Percentiles rank a stretch among this genome's conserved stretches.
Conservation (phyloP, 73 alveolate genomes). For the Paramecium pentaurelia region DNA sequence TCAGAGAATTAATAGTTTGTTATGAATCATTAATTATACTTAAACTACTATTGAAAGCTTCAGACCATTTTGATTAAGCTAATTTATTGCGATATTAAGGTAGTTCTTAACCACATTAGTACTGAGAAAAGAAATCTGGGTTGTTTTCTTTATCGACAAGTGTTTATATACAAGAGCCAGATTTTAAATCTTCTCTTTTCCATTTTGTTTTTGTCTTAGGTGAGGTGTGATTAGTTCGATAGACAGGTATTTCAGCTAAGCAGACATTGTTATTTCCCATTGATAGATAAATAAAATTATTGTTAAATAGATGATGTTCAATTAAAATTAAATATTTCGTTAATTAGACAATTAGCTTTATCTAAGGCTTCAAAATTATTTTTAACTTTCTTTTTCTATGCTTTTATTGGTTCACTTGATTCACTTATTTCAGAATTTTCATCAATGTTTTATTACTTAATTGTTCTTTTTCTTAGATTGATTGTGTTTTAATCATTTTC, state of each 20-base stretch:
- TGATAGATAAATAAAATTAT: not conserved
- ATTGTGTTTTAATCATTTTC: not conserved
- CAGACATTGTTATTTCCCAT: not conserved
- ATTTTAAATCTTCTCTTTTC: not conserved
- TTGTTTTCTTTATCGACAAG: not conserved
- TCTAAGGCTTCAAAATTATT: not conserved
- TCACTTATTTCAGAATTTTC: not conserved
- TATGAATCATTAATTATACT: not conserved
- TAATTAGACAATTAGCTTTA: not conserved
- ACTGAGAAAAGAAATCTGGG: not conserved
- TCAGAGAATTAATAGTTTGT: not conserved
- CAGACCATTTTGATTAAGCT: not conserved
- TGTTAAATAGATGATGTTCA: not conserved
- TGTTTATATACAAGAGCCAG: not conserved
- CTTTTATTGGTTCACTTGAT: not conserved
- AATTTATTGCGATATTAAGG: slow-evolving; percentile 13
- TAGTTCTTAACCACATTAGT: not conserved
- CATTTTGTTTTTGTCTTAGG: not conserved
- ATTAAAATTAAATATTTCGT: not conserved
- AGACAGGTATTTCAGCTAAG: not conserved
- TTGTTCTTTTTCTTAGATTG: not conserved
- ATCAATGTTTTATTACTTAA: not conserved
- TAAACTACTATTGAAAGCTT: not conserved
- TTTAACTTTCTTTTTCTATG: not conserved
- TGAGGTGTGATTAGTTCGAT: not conserved